These are phyloP conservation scores for Metschnikowia lunata DNA, from an alignment of 805 yeast genomes.

Conservation along the genomic window DNA sequence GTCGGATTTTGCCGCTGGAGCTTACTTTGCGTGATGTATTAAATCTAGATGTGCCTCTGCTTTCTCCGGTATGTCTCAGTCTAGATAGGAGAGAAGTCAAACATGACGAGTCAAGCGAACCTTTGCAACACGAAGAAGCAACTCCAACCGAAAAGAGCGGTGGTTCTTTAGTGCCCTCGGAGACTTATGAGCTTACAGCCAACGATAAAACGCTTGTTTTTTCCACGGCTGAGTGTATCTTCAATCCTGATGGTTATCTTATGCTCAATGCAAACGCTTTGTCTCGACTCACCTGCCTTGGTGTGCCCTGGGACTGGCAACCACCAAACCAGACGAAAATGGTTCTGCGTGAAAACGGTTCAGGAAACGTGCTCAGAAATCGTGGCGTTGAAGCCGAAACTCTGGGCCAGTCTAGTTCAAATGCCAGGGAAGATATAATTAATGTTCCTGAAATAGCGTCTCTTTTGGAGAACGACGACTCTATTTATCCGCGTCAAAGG, in stretches of 20 bases:
- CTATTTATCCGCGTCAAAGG: not conserved
- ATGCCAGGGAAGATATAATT: not conserved
- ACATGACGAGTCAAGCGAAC: not conserved
- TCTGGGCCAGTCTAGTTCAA: not conserved
- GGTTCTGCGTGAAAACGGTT: not conserved
- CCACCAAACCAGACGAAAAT: not conserved
- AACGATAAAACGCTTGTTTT: constrained; percentile 8
- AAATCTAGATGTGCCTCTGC: constrained; percentile 28
- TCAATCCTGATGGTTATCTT: constrained; percentile 5
- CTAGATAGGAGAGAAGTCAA: not conserved
- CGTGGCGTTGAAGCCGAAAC: not conserved
- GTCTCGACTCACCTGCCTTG: constrained; percentile 2
- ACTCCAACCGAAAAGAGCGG: not conserved
- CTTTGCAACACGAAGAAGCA: not conserved
- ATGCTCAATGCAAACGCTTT: constrained; percentile 8
- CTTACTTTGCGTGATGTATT: constrained; percentile 12
- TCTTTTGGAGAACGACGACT: too few relatives aligned
- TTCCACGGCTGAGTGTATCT: constrained; percentile 12
- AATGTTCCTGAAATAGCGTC: not conserved
- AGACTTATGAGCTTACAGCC: constrained; percentile 7
- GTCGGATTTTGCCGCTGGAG: constrained; percentile 3
- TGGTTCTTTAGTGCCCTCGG: not conserved
- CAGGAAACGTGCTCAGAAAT: not conserved
- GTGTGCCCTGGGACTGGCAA: not conserved
- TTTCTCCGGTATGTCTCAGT: constrained; percentile 13